Conservation (phyloP, 225 moss, liverwort and hornwort species). For the Sphagnum contortum region DNA sequence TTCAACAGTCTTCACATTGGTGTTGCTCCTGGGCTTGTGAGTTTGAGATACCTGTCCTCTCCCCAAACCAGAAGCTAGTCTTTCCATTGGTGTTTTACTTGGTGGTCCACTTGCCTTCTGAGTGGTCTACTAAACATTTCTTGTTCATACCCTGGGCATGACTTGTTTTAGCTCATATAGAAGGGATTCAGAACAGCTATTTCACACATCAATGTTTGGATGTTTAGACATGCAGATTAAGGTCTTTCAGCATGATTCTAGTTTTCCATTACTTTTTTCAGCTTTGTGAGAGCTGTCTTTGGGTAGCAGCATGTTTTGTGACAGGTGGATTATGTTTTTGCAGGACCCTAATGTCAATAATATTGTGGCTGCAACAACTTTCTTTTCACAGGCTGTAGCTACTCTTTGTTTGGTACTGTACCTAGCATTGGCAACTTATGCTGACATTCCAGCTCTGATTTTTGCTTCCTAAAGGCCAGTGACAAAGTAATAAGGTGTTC, state of each 20-base stretch:
- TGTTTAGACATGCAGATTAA: too few relatives aligned
- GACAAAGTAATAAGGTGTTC: too few relatives aligned
- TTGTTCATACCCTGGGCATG: too few relatives aligned
- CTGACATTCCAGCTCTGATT: neutral
- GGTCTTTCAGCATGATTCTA: too few relatives aligned
- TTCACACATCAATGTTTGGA: too few relatives aligned
- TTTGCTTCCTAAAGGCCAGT: neutral
- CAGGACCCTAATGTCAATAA: conserved; percentile 95
- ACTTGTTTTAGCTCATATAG: too few relatives aligned
- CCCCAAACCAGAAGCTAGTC: neutral
- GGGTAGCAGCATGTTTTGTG: neutral
- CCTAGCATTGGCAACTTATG: too few relatives aligned
- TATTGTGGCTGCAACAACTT: conserved; percentile 89
- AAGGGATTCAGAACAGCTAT: too few relatives aligned
- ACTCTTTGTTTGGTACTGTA: conserved; percentile 67
- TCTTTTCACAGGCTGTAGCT: conserved; percentile 63
- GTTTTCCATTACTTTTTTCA: too few relatives aligned
- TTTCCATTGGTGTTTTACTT: neutral
- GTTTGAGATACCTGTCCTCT: conserved; percentile 13
- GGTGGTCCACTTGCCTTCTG: too few relatives aligned
- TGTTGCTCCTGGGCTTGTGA: conserved; percentile 87
- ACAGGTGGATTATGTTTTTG: neutral
- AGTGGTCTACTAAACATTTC: too few relatives aligned
- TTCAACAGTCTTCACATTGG: conserved; percentile 73
- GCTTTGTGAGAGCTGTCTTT: too few relatives aligned